Evolutionary conservation across 2,329 filamentous ascomycete species (phyloP), one percentile per base, ranked within the genome.

Genomic region (Remersonia thermophila): DNA sequence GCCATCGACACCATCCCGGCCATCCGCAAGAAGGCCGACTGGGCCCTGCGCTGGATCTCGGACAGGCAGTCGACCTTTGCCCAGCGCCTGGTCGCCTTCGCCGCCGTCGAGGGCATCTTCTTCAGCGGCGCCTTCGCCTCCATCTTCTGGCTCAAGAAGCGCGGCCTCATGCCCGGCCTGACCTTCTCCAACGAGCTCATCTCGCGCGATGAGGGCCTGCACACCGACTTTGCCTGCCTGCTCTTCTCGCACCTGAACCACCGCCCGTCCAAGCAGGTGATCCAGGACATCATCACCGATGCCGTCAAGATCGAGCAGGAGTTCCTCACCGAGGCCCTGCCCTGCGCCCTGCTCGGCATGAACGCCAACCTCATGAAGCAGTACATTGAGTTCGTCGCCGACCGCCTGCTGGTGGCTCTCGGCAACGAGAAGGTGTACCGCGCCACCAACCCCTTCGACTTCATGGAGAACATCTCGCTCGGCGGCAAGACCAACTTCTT

Each of bases 91-190:
- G 81, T 98, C 46, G 91, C 91, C 48, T 98, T 98, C 53, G 91
- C 91, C 47, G 91, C 91, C 30, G 87, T 98, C 37, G 91, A 98
- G 69, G 91, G 91, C 58, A 98, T 98, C 68, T 98, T 98, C 80
- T 98, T 98, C 78, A 91, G 82, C 51, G 91, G 91, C 46, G 93
- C 91, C 16, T 98, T 98, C 55, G 91, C 91, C 3, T 93, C 91
- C 49, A 96, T 98, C 67, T 98, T 98, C 75, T 98, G 91, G 91
- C 73, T 98, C 56, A 98, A 96, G 83, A 98, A 98, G 80, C 91
- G 93, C 61, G 91, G 91, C 51, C 78, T 98, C 50, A 98, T 98
- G 91, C 83, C 91, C 32, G 91, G 91, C 52, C 74, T 98, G 45
- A 96, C 91, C 51, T 98, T 98, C 71, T 96, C 91, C 60, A 98